A percentile compares a stretch with the other conserved stretches of the same genome.
Conservation (phyloP, 2,329 filamentous ascomycete genomes). For the Penicillium sp. region DNA sequence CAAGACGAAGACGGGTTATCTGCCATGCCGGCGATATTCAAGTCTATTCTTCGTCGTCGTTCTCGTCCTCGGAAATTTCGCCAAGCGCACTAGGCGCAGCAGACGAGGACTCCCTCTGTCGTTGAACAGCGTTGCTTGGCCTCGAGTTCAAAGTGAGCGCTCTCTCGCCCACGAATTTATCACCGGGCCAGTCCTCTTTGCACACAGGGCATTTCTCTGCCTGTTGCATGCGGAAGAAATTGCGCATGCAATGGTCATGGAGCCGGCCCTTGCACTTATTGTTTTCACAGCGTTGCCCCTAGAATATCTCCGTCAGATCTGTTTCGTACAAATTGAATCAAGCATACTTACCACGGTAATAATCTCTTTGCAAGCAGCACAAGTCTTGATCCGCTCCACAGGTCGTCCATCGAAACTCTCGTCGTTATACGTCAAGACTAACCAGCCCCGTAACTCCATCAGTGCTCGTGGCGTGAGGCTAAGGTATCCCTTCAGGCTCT, state of each 20-base stretch:
- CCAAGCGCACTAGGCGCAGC: background rate
- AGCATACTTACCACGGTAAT: slow-evolving; percentile 65
- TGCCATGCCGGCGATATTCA: background rate
- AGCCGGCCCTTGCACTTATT: slow-evolving; percentile 67
- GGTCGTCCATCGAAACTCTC: slow-evolving; percentile 52
- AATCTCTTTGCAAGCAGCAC: slow-evolving; percentile 83
- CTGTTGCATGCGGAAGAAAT: slow-evolving; percentile 67
- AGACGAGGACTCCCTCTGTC: background rate
- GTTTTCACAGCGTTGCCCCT: slow-evolving; percentile 72
- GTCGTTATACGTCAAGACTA: slow-evolving; percentile 89
- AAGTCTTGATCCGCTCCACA: slow-evolving; percentile 77
- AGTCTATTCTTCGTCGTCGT: background rate
- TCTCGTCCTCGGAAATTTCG: slow-evolving; percentile 3
- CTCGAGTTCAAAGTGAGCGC: slow-evolving; percentile 29
- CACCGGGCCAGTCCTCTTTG: slow-evolving; percentile 51
- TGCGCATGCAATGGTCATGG: slow-evolving; percentile 72
- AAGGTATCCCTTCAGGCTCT: slow-evolving; percentile 69
- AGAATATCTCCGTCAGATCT: slow-evolving; percentile 3
- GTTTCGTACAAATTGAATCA: background rate
- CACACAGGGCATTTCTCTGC: slow-evolving; percentile 63
- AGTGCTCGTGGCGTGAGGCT: slow-evolving; percentile 72
- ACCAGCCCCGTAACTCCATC: slow-evolving; percentile 80
- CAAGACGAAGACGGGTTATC: background rate
- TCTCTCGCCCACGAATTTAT: slow-evolving; percentile 54
- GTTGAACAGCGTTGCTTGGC: slow-evolving; percentile 3